phyloP scores from a whole-genome alignment of 2,329 filamentous ascomycete species.

The Alternaria sp. region DNA sequence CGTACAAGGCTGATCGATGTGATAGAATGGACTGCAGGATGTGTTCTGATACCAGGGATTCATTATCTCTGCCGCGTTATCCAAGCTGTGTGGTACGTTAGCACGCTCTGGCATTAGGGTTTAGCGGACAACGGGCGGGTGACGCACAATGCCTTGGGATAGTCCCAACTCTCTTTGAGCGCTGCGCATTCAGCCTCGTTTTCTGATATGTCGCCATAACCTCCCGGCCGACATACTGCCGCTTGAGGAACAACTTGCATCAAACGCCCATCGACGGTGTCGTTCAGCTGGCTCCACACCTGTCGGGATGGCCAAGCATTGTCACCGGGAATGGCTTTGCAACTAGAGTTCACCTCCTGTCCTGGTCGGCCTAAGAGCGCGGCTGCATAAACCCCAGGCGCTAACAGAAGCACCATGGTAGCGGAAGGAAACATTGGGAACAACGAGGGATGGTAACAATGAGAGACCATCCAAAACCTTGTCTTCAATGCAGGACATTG shows the following conservation, averaged over 20 bases:
- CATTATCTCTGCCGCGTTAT: conserved; percentile 38
- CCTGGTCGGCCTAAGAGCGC: too few relatives aligned
- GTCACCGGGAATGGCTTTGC: conserved; percentile 30
- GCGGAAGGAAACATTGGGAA: too few relatives aligned
- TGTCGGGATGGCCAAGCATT: conserved; percentile 38
- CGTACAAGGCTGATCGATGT: conserved; percentile 38
- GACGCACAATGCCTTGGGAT: background rate
- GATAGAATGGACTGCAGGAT: conserved; percentile 41
- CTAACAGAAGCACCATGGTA: too few relatives aligned
- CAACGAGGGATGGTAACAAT: too few relatives aligned
- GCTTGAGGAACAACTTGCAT: conserved; percentile 43
- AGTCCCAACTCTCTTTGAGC: conserved; percentile 17
- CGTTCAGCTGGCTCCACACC: conserved; percentile 41
- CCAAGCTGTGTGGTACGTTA: background rate
- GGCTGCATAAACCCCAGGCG: too few relatives aligned
- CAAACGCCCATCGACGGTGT: conserved; percentile 36
- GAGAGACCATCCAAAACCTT: too few relatives aligned
- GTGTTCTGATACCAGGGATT: conserved; percentile 52
- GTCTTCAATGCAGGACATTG: too few relatives aligned
- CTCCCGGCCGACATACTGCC: conserved; percentile 36
- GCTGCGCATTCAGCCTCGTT: conserved; percentile 3
- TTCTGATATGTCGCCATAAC: background rate
- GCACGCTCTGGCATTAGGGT: background rate
- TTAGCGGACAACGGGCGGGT: background rate
- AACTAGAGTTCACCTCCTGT: background rate